A percentile compares a stretch with the other conserved stretches of the same genome.
Conservation (phyloP, 2,329 filamentous ascomycete genomes). For the Truncatella angustata region DNA sequence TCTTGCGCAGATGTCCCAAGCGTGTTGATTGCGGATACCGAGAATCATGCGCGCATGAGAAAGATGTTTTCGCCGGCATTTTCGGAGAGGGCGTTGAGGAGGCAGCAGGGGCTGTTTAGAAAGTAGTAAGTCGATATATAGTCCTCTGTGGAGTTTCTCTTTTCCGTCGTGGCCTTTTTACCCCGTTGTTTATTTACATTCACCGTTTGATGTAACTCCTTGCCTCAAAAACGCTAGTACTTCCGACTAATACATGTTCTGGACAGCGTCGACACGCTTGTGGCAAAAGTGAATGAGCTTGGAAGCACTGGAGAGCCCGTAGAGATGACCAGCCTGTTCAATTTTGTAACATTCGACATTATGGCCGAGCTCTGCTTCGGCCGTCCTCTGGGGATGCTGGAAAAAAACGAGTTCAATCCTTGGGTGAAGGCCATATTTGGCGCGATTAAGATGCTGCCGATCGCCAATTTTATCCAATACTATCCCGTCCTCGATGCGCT, state of each 20-base stretch:
- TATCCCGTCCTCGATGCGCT: constrained; percentile 16
- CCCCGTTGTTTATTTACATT: background rate
- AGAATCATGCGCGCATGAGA: constrained; percentile 17
- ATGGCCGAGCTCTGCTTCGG: constrained; percentile 22
- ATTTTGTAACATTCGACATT: constrained; percentile 20
- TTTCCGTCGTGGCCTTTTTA: background rate
- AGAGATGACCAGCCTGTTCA: constrained; percentile 18
- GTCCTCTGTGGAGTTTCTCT: background rate
- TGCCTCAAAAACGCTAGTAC: too few species aligned
- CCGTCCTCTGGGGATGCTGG: constrained; percentile 16
- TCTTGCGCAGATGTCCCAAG: constrained; percentile 10
- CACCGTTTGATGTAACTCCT: too few species aligned
- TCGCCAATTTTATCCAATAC: constrained; percentile 16
- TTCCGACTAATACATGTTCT: background rate
- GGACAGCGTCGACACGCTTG: constrained; percentile 29
- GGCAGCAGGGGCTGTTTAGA: constrained; percentile 26
- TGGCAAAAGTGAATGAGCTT: constrained; percentile 33
- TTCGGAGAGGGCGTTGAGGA: constrained; percentile 17
- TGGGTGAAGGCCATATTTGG: constrained; percentile 21
- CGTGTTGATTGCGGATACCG: constrained; percentile 17
- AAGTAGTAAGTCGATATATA: constrained; percentile 21
- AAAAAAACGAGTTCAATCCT: constrained; percentile 17
- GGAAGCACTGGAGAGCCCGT: constrained; percentile 12
- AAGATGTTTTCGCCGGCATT: constrained; percentile 20
- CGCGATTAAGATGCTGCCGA: constrained; percentile 20